Evolutionary conservation across 75 land plant genomes (phyloP).

Genomic region (Pinus taeda): DNA sequence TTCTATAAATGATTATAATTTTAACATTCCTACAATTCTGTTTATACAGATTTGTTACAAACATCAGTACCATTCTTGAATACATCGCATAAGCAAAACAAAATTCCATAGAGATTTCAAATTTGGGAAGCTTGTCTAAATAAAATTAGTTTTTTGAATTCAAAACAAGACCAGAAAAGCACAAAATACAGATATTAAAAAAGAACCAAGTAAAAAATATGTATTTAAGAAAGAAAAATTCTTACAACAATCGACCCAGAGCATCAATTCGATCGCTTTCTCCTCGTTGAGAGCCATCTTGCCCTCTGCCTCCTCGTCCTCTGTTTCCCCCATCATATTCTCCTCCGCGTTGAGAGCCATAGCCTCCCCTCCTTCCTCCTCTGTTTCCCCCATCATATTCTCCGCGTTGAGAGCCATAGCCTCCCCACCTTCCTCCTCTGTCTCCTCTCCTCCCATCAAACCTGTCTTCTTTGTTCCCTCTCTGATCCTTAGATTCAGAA

Average conservation of each 20-base stretch:
- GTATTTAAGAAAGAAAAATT: background rate
- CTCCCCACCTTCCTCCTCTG: background rate
- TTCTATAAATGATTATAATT: too few species aligned
- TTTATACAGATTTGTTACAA: too few species aligned
- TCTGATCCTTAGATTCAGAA: background rate
- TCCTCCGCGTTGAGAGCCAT: background rate
- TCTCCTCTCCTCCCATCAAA: background rate
- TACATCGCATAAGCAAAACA: too few species aligned
- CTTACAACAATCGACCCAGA: background rate
- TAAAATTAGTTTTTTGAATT: background rate
- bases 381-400: too few species aligned
- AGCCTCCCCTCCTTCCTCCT: background rate
- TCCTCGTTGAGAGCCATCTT: background rate
- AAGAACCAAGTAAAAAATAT: background rate
- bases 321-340: too few species aligned
- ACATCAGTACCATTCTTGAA: too few species aligned
- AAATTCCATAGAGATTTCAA: too few species aligned
- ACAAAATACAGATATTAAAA: background rate
- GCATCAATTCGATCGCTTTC: background rate
- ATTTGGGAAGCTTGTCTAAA: background rate
- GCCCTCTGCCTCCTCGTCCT: background rate
- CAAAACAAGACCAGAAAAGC: background rate
- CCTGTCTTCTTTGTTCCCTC: background rate
- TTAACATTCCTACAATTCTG: too few species aligned
- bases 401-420: background rate